Percentiles rank a stretch among this genome's conserved stretches.
Evolutionary conservation across 2,329 filamentous ascomycete species (phyloP).

Genomic region (Magnaporthiopsis incrustans): DNA sequence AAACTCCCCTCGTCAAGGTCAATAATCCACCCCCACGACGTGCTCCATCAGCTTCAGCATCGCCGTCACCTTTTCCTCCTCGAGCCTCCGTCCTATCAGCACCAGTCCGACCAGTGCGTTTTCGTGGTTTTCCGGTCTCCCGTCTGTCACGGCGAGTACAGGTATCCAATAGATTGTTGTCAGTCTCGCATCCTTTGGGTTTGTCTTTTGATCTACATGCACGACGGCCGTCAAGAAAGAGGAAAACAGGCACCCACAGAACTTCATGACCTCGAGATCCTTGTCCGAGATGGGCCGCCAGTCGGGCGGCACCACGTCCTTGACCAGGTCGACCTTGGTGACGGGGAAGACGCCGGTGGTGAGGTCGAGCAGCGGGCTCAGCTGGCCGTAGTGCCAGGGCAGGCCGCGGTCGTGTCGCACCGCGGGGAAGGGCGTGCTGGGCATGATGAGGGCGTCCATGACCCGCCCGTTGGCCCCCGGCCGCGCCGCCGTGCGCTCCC

Average conservation of each 20-base stretch:
- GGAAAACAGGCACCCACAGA: neutral
- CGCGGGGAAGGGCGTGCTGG: conserved; percentile 28
- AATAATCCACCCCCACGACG: neutral
- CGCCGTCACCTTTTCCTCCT: conserved; percentile 34
- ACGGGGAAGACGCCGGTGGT: conserved; percentile 55
- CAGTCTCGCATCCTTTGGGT: neutral
- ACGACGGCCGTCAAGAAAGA: no score
- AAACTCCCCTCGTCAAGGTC: neutral
- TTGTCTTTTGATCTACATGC: neutral
- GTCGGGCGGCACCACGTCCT: conserved; percentile 17
- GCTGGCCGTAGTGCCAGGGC: conserved; percentile 57
- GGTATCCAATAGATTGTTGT: neutral
- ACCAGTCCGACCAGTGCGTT: conserved; percentile 45
- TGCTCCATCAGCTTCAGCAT: neutral
- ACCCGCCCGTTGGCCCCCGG: conserved; percentile 19
- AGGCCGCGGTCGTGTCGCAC: conserved; percentile 26
- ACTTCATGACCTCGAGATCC: conserved; percentile 18
- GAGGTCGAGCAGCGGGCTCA: conserved; percentile 65
- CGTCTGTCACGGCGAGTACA: neutral
- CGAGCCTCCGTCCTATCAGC: conserved; percentile 41
- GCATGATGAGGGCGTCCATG: conserved; percentile 26
- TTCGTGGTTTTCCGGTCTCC: conserved; percentile 10
- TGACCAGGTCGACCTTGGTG: conserved; percentile 19
- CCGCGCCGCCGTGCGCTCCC: conserved; percentile 16
- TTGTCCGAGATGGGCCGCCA: conserved; percentile 20